phyloP scores from a whole-genome alignment of 2,329 filamentous ascomycete genomes.

The Helotiales sp. region DNA sequence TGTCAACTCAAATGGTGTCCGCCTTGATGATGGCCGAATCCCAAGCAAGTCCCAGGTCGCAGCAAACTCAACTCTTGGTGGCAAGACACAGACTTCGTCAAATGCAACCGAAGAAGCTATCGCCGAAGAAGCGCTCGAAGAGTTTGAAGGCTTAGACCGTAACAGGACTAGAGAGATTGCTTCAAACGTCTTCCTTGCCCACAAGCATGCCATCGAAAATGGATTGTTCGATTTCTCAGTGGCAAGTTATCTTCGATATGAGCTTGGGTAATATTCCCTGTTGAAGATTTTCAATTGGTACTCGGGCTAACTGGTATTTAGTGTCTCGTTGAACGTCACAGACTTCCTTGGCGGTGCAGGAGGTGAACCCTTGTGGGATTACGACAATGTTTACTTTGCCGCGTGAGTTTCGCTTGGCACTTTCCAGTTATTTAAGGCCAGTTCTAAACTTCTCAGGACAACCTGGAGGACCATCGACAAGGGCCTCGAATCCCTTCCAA shows the following conservation, averaged over 20 bases:
- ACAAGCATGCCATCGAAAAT: slow-evolving; percentile 62
- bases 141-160: slow-evolving; percentile 21
- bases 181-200: slow-evolving; percentile 33
- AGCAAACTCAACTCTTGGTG: slow-evolving; percentile 28
- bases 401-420: slow-evolving; percentile 9
- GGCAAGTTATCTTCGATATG: slow-evolving; percentile 72
- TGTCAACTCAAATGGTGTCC: slow-evolving; percentile 20
- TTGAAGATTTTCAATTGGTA: too few relatives aligned
- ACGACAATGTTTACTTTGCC: slow-evolving; percentile 35
- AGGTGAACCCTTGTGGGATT: slow-evolving; percentile 26
- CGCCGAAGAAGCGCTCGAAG: slow-evolving; percentile 19
- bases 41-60: slow-evolving; percentile 28
- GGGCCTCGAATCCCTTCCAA: slow-evolving; percentile 62
- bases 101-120: slow-evolving; percentile 28
- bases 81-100: slow-evolving; percentile 23
- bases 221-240: slow-evolving; percentile 73
- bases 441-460: background rate
- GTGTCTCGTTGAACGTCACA: slow-evolving; percentile 6
- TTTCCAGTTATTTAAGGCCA: background rate
- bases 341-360: slow-evolving; percentile 5
- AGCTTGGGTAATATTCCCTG: slow-evolving; percentile 54
- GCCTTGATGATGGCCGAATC: slow-evolving; percentile 29
- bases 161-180: slow-evolving; percentile 57
- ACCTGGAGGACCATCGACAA: slow-evolving; percentile 35
- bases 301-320: background rate